Evolutionary conservation across 495 filamentous ascomycete species (phyloP).

Genomic region (Lindgomyces ingoldianus): DNA sequence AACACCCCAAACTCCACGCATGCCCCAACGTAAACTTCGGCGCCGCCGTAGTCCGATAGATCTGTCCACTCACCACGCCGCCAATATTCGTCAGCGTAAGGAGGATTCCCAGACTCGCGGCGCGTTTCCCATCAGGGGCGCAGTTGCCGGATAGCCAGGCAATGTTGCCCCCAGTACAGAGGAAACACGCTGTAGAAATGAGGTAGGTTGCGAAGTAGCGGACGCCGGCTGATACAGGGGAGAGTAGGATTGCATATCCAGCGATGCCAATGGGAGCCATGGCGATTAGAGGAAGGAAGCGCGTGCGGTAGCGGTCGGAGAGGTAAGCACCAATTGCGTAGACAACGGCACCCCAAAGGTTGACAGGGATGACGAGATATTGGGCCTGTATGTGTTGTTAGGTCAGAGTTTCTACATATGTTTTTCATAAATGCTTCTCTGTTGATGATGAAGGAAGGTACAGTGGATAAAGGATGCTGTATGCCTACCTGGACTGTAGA

Average conservation of each 20-base stretch:
- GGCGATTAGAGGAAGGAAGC: constrained; percentile 31
- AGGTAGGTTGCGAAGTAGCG: constrained; percentile 39
- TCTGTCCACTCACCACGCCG: constrained; percentile 38
- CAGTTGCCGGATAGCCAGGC: constrained; percentile 34
- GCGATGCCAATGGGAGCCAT: constrained; percentile 37
- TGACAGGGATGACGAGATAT: constrained; percentile 39
- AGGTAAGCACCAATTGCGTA: constrained; percentile 35
- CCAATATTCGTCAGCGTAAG: constrained; percentile 48
- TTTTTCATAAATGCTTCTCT: background rate
- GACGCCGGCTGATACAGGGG: constrained; percentile 19
- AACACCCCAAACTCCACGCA: constrained; percentile 34
- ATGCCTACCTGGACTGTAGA: constrained; percentile 23
- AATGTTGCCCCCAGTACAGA: constrained; percentile 37
- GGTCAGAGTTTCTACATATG: too few relatives aligned
- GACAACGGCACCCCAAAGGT: constrained; percentile 36
- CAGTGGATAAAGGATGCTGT: background rate
- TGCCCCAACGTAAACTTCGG: constrained; percentile 33
- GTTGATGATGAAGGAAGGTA: background rate
- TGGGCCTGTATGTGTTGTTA: constrained; percentile 12
- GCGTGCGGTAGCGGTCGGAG: constrained; percentile 28
- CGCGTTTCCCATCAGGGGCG: constrained; percentile 50
- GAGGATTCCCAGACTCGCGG: constrained; percentile 47
- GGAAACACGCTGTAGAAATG: constrained; percentile 36
- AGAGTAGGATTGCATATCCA: constrained; percentile 36
- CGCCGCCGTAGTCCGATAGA: constrained; percentile 31